phyloP scores from a whole-genome alignment of 352 stramenopile genomes.

The Phytophthora pini region DNA sequence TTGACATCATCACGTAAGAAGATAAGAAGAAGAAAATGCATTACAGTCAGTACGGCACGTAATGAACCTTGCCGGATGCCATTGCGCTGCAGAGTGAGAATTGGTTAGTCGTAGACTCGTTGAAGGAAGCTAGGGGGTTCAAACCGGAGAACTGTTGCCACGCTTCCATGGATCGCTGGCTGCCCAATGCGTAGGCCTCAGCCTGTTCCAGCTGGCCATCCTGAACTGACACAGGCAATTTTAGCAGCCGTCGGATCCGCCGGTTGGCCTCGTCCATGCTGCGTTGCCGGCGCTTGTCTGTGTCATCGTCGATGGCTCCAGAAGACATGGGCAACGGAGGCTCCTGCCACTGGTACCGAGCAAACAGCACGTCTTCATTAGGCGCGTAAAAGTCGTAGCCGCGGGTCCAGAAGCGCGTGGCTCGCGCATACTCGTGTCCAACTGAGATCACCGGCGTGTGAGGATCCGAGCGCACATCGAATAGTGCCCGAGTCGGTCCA shows the following conservation, averaged over 20 bases:
- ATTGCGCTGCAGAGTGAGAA: slow-evolving; percentile 68
- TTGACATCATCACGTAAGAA: too few relatives aligned
- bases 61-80: slow-evolving; percentile 51
- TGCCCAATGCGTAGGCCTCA: slow-evolving; percentile 55
- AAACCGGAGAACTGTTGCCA: slow-evolving; percentile 78
- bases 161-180: slow-evolving; percentile 49
- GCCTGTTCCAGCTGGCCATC: slow-evolving; percentile 42
- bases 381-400: slow-evolving; percentile 90
- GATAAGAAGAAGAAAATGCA: background rate
- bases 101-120: slow-evolving; percentile 90
- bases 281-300: slow-evolving; percentile 23
- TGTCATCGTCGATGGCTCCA: slow-evolving; percentile 19
- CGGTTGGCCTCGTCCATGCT: slow-evolving; percentile 49
- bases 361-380: slow-evolving; percentile 66
- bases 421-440: slow-evolving; percentile 79
- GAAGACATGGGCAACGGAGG: slow-evolving; percentile 28
- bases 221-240: slow-evolving; percentile 51
- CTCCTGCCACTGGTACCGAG: slow-evolving; percentile 62
- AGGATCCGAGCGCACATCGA: slow-evolving; percentile 78
- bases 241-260: slow-evolving; percentile 71
- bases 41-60: slow-evolving; percentile 55
- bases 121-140: slow-evolving; percentile 57
- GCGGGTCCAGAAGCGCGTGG: slow-evolving; percentile 85
- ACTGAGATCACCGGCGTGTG: slow-evolving; percentile 63
- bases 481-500: slow-evolving; percentile 57